Conservation (phyloP, 1,284 basidiomycete genomes). For the Phellopilus nigrolimitatus region DNA sequence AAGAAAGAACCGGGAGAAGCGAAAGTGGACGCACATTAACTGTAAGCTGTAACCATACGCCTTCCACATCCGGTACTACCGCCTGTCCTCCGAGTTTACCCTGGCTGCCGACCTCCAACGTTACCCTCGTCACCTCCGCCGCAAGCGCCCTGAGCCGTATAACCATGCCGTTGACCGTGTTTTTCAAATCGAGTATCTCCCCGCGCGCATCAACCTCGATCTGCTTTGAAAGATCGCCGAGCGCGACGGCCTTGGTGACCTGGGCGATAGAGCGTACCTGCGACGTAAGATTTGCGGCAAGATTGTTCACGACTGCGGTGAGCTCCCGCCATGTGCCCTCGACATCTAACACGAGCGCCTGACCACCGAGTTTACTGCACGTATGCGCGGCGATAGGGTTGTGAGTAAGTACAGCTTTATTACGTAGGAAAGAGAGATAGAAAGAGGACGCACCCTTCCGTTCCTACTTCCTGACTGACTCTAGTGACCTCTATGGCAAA, state of each 20-base stretch:
- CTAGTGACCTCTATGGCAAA: constrained; percentile 84
- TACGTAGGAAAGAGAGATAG: constrained; percentile 20
- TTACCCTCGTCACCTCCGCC: constrained; percentile 94
- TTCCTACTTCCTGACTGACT: constrained; percentile 89
- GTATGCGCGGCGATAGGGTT: constrained; percentile 6
- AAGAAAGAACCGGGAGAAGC: constrained; percentile 19
- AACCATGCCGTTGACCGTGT: constrained; percentile 98
- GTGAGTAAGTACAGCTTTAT: not conserved
- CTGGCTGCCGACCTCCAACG: constrained; percentile 87
- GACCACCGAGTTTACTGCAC: constrained; percentile 79
- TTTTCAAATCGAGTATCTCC: constrained; percentile 96
- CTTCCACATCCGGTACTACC: constrained; percentile 89
- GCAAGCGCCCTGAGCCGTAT: constrained; percentile 85
- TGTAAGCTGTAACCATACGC: constrained; percentile 91
- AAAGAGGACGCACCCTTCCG: constrained; percentile 59
- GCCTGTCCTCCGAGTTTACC: constrained; percentile 92
- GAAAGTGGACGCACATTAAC: constrained; percentile 63
- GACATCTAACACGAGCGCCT: constrained; percentile 88
- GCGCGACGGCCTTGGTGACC: constrained; percentile 97
- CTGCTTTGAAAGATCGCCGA: constrained; percentile 92
- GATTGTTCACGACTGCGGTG: constrained; percentile 85
- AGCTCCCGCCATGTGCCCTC: constrained; percentile 94
- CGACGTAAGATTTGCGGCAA: constrained; percentile 91
- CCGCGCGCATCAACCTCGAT: constrained; percentile 96
- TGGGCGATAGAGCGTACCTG: constrained; percentile 94